Evolutionary conservation across 768 basidiomycete genomes (phyloP).

Genomic region (Mrakia blollopis): DNA sequence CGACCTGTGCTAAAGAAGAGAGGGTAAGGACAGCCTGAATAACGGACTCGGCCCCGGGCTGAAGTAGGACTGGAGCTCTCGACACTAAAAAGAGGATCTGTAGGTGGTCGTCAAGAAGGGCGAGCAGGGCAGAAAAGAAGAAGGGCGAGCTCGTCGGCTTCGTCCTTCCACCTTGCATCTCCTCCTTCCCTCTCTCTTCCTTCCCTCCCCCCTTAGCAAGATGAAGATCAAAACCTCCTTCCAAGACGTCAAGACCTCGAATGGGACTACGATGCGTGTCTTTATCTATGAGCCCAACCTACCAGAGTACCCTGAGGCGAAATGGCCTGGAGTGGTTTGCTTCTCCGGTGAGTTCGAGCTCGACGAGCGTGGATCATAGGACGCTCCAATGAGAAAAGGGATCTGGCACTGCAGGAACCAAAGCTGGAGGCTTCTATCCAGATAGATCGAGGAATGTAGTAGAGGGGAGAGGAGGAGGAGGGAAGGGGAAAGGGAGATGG

Average conservation of each 20-base stretch:
- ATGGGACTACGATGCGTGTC: constrained; percentile 65
- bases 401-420: background rate
- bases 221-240: constrained; percentile 81
- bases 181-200: background rate
- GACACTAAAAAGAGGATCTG: too few species aligned
- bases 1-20: too few species aligned
- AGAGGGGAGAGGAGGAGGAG: background rate
- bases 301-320: constrained; percentile 61
- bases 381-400: too few species aligned
- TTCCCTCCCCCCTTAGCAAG: background rate
- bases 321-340: constrained; percentile 29
- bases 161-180: too few species aligned
- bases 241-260: constrained; percentile 65
- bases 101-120: background rate
- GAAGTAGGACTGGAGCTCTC: too few species aligned
- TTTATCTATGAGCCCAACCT: constrained; percentile 75
- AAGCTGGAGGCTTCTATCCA: constrained; percentile 70
- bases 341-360: constrained; percentile 10
- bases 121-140: background rate
- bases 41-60: too few species aligned
- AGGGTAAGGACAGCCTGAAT: too few species aligned
- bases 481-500: background rate
- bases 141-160: background rate
- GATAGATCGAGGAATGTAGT: constrained; percentile 50
- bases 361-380: too few species aligned